Evolutionary conservation across 257 asterid genomes (phyloP), one percentile per base, ranked within the genome.

Genomic region (Leptodermis oblonga): DNA sequence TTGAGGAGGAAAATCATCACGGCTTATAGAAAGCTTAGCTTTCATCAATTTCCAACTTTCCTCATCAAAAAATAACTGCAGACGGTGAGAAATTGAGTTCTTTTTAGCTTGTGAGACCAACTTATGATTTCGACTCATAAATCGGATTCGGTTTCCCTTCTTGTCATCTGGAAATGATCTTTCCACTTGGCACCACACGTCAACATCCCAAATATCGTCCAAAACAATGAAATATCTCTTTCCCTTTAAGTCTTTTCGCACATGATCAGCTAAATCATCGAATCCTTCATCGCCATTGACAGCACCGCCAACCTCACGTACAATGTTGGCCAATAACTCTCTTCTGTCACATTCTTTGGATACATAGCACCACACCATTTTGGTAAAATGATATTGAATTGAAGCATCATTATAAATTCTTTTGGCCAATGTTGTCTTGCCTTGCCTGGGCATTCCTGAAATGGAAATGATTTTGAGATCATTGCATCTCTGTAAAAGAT

Each of bases 151-250:
- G 26, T 28, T 20, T 6, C 28, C 58, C 20, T 51, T 51, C 8
- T 20, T n/a, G 28, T 51, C 58, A n/a, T 51, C n/a, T n/a, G 59
- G 59, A 22, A 52, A 22, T 52, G 59, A 49, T 22, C 26, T 1
- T 49, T 10, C 9, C 59, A 48, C 54, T 48, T n/a, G 14, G 30
- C 43, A 10, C 59, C 59, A 22, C 31, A 8, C 18, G 28, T 22
- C 59, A 52, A 52, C 59, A 52, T 52, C 59, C 59, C 59, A 52
- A 17, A 52, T 52, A 52, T 52, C 59, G 11, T 52, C 59, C 59
- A 52, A n/a, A 8, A 52, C 59, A 52, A 52, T 52, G n/a, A 52
- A 15, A 2, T 52, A 52, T 1, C 59, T 52, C 10, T n/a, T 52
- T 7, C 59, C 28, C 10, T 52, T 52, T 37, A 59, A 59, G 14